These are phyloP conservation scores for Rhynchosporium secalis DNA, from an alignment of 2,329 filamentous ascomycete genomes.

Conservation along the genomic window DNA sequence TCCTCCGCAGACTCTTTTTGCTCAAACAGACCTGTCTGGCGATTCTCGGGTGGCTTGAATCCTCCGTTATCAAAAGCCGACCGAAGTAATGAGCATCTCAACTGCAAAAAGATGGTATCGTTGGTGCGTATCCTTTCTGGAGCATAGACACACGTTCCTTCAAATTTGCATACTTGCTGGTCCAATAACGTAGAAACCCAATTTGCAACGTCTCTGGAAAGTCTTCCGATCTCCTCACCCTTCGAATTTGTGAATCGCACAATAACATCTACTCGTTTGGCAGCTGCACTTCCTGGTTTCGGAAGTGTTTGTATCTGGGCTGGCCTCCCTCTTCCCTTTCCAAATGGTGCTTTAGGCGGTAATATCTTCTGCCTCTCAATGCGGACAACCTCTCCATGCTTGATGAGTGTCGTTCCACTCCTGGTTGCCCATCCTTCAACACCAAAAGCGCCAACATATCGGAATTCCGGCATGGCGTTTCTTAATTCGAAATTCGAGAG, in stretches of 20 bases:
- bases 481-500: slow-evolving; percentile 9
- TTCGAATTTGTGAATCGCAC: slow-evolving; percentile 83
- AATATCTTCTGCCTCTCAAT: slow-evolving; percentile 85
- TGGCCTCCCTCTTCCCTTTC: slow-evolving; percentile 47
- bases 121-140: slow-evolving; percentile 84
- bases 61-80: slow-evolving; percentile 68
- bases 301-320: slow-evolving; percentile 28
- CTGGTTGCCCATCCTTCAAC: slow-evolving; percentile 89
- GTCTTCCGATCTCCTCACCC: slow-evolving; percentile 80
- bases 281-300: slow-evolving; percentile 46
- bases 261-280: slow-evolving; percentile 75
- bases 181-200: slow-evolving; percentile 95
- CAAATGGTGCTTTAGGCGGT: slow-evolving; percentile 49
- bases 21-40: slow-evolving; percentile 74
- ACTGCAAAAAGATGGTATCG: slow-evolving; percentile 90
- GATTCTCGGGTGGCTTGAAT: slow-evolving; percentile 67
- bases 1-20: slow-evolving; percentile 85
- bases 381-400: slow-evolving; percentile 77
- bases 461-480: slow-evolving; percentile 48
- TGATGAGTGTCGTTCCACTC: slow-evolving; percentile 73
- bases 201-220: slow-evolving; percentile 81
- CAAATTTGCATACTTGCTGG: slow-evolving; percentile 83
- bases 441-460: slow-evolving; percentile 91
- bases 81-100: slow-evolving; percentile 73
- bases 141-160: slow-evolving; percentile 84